phyloP scores from a whole-genome alignment of 2,329 filamentous ascomycete genomes.

The Apiospora arundinis region DNA sequence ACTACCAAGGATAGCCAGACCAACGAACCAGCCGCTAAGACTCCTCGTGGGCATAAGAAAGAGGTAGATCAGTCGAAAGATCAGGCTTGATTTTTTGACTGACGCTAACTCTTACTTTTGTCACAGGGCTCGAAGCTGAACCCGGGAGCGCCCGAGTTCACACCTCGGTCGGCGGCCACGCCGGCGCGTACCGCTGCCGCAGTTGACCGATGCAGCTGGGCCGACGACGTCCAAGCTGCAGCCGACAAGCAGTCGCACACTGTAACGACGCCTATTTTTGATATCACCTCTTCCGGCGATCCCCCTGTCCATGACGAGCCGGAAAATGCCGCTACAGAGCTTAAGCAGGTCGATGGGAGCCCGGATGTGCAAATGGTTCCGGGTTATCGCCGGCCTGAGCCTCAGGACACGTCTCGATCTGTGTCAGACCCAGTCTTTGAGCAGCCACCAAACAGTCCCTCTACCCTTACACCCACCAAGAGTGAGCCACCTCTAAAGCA shows the following conservation, averaged over 20 bases:
- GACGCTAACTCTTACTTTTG: constrained; percentile 48
- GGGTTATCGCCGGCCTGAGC: constrained; percentile 21
- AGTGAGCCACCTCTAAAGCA: not conserved
- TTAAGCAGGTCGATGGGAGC: constrained; percentile 11
- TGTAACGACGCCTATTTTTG: constrained; percentile 12
- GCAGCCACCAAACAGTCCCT: constrained; percentile 4
- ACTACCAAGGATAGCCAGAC: constrained; percentile 35
- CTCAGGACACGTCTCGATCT: constrained; percentile 21
- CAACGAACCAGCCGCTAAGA: constrained; percentile 36
- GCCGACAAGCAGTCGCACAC: not conserved
- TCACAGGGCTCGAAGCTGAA: constrained; percentile 60
- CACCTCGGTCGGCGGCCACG: constrained; percentile 47
- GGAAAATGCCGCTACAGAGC: constrained; percentile 6
- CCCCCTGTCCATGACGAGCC: not conserved
- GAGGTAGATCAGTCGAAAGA: constrained; percentile 56
- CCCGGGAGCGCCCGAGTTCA: constrained; percentile 62
- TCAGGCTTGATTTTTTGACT: constrained; percentile 48
- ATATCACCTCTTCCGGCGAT: not conserved
- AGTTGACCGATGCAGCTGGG: constrained; percentile 36
- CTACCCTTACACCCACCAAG: constrained; percentile 22
- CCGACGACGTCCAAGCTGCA: constrained; percentile 34
- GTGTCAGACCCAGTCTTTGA: constrained; percentile 24
- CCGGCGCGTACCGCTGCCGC: constrained; percentile 25
- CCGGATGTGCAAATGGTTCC: not conserved
- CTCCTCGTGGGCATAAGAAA: constrained; percentile 49